phyloP scores from a whole-genome alignment of 2,329 filamentous ascomycete genomes.

The Apiospora koreana region DNA sequence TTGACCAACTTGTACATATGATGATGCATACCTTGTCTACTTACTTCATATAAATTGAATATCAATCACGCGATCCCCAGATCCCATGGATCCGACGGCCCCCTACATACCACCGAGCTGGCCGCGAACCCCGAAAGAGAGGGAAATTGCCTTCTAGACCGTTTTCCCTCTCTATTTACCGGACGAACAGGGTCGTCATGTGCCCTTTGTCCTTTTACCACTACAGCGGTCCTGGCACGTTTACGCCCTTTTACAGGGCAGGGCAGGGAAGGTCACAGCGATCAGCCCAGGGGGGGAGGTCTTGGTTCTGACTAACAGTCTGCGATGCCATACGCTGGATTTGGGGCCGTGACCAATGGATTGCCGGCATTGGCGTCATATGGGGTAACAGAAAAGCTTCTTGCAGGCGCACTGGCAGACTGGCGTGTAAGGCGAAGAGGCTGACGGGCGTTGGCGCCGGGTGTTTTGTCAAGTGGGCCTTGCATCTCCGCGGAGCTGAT shows the following conservation, averaged over 20 bases:
- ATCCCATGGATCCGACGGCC: background rate
- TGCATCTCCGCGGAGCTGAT: conserved; percentile 9
- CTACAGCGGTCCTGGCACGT: background rate
- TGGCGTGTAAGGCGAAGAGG: background rate
- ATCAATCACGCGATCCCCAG: background rate
- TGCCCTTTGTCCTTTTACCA: background rate
- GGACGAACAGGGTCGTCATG: background rate
- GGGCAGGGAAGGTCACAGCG: background rate
- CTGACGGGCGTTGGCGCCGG: background rate
- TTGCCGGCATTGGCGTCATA: conserved; percentile 7
- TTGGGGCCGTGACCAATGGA: background rate
- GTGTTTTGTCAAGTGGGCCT: background rate
- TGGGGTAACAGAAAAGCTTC: conserved; percentile 9
- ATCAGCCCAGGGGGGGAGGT: background rate
- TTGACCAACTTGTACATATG: background rate
- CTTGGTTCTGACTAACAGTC: conserved; percentile 5
- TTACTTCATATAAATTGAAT: background rate
- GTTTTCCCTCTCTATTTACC: no score
- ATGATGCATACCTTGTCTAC: background rate
- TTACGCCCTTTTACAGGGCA: background rate
- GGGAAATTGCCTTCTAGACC: background rate
- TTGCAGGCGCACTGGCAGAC: background rate
- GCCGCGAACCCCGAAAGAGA: background rate
- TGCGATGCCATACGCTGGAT: background rate
- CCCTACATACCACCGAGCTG: background rate